Base-by-base conservation (phyloP, 1,139 yeast genomes). In the Saccharomyces hybrid region DNA sequence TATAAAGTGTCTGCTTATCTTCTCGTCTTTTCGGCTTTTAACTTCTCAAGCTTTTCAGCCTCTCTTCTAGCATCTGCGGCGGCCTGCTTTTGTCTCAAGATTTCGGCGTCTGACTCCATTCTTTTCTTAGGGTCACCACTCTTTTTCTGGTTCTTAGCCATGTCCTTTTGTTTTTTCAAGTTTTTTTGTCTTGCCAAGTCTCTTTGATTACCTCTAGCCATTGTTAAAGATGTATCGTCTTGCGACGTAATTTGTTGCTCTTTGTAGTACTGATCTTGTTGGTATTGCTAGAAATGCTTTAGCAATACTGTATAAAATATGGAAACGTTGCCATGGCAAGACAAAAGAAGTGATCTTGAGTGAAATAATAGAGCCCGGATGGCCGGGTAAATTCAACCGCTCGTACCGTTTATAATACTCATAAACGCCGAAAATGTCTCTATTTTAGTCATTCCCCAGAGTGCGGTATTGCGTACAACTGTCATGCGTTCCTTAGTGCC, bases 181-280 rank as follows among this genome's bases (percentile, higher is more conserved):
- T 88, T 89, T 75, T 88, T 91, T 57, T 85, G 90, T 69, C 99
- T 81, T 30, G 97, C 97, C 65, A 88, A 80, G 52, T 93, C 99
- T 71, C 99, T 81, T 74, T 93, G 98, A 73, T 93, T 93, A 32
- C 99, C 99, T 77, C 99, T 82, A 52, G 96, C 86, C 98, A 91
- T 91, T 53, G 52, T 69, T 52, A 32, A 38, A 11, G 31, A 20
- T 50, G 52, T 27, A 20, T 14, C 32, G 32, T 20, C 44, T 23
- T 16, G 44, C 25, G 44, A 38, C 44, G 44, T 38, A 5, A 16
- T 8, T 16, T 38, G 44, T 5, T 9, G 25, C 13, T 20, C 3
- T 11, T 3, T 38, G 44, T 16, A 8, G 44, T 38, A 11, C 4
- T 38, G 13, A 9, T 20, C 25, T 11, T 20, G 23, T 38, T 9